Evolutionary conservation across 441 rosid genomes (phyloP).

Genomic region (Corymbia calophylla): DNA sequence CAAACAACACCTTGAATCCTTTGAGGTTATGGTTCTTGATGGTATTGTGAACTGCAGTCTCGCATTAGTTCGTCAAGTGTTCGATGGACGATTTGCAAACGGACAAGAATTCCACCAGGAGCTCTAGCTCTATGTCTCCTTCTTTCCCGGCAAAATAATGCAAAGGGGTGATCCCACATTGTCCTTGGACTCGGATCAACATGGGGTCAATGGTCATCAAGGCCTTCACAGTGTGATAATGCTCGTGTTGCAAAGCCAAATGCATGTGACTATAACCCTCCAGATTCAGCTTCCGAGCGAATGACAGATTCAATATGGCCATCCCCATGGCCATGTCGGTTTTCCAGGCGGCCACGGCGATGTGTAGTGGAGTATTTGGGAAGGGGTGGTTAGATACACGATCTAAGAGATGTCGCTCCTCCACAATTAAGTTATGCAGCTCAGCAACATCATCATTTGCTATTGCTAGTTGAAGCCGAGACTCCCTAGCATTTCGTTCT

Average conservation of each 20-base stretch:
- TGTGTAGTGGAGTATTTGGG: neutral
- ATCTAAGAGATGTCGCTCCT: neutral
- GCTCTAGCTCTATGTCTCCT: neutral
- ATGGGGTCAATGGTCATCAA: neutral
- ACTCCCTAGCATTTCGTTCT: neutral
- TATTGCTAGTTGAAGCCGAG: neutral
- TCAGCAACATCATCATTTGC: neutral
- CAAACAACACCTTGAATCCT: no score
- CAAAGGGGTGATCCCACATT: neutral
- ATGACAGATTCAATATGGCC: neutral
- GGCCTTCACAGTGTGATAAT: neutral
- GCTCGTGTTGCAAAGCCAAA: neutral
- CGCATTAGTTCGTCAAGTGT: no score
- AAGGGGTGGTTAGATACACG: neutral
- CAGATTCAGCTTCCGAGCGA: neutral
- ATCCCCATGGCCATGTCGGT: neutral
- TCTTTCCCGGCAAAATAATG: neutral
- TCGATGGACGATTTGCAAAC: no score
- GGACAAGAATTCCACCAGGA: no score
- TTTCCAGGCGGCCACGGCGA: fast-evolving
- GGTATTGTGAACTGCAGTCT: no score
- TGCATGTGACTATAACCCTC: neutral
- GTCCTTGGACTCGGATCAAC: neutral
- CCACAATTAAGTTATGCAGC: neutral
- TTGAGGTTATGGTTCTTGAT: no score